Evolutionary conservation across 192 early-diverging fungal species (phyloP).

Genomic region (Mortierella alpina): DNA sequence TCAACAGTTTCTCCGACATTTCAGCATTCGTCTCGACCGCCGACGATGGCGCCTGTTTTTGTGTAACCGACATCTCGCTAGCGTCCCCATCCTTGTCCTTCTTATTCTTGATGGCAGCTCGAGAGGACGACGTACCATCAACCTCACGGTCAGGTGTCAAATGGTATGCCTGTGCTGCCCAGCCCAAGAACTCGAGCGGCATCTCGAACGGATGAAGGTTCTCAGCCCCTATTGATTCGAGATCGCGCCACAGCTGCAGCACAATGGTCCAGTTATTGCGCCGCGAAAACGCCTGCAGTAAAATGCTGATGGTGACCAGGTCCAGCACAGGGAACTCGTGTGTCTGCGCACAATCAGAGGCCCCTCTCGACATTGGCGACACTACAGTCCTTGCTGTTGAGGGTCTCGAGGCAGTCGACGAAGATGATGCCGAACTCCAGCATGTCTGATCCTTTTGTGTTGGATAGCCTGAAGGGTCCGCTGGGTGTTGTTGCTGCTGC

Average conservation of each 20-base stretch:
- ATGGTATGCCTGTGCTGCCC: slow-evolving; percentile 35
- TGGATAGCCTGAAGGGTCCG: background rate
- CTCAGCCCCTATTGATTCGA: slow-evolving; percentile 31
- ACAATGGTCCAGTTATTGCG: slow-evolving; percentile 43
- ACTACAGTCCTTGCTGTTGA: background rate
- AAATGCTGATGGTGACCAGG: slow-evolving; percentile 17
- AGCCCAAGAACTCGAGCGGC: slow-evolving; percentile 39
- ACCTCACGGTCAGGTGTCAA: slow-evolving; percentile 10
- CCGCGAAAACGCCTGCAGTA: slow-evolving; percentile 29
- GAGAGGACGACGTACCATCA: background rate
- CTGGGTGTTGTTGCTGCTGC: background rate
- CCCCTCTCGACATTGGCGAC: background rate
- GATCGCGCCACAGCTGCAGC: slow-evolving; percentile 37
- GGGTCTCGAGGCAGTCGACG: background rate
- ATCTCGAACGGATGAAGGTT: slow-evolving; percentile 32
- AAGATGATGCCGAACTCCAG: background rate
- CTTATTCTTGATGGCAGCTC: background rate
- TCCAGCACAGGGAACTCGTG: slow-evolving; percentile 26
- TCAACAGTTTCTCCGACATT: slow-evolving; percentile 25
- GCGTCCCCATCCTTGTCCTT: slow-evolving; percentile 1
- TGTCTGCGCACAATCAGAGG: background rate
- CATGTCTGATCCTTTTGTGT: background rate
- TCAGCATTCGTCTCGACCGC: slow-evolving; percentile 7
- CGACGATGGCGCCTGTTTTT: background rate
- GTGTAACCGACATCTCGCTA: background rate